A percentile compares a stretch with the other conserved stretches of the same genome.
These are phyloP conservation scores for Suillus sp. DNA, from an alignment of 768 basidiomycete genomes.

Conservation along the genomic window DNA sequence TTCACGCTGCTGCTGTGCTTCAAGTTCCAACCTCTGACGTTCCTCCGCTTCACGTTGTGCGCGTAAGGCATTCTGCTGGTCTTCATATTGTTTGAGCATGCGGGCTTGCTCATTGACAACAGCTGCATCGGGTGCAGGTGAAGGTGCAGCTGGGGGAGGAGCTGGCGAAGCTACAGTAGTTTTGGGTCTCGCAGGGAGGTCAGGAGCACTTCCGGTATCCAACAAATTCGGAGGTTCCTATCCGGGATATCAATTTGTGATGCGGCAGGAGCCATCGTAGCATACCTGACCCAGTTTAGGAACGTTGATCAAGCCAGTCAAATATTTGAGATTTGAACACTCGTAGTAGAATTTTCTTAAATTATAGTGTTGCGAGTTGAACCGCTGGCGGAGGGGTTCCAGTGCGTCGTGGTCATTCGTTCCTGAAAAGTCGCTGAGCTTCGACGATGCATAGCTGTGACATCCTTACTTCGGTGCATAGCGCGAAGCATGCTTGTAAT, in stretches of 20 bases:
- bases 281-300: conserved; percentile 90
- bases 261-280: background rate
- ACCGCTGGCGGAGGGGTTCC: conserved; percentile 86
- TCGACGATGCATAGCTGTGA: background rate
- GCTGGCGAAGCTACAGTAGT: conserved; percentile 53
- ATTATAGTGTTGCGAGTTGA: conserved; percentile 87
- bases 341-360: conserved; percentile 99
- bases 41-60: conserved; percentile 84
- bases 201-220: conserved; percentile 81
- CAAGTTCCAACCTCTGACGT: conserved; percentile 71
- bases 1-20: conserved; percentile 80
- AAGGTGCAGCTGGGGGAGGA: conserved; percentile 72
- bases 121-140: conserved; percentile 66
- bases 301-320: conserved; percentile 97
- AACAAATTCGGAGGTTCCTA: conserved; percentile 96
- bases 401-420: conserved; percentile 88
- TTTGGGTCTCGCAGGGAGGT: conserved; percentile 81
- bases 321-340: conserved; percentile 96
- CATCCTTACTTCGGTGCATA: conserved; percentile 82
- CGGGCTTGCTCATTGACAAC: conserved; percentile 89
- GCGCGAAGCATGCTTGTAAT: conserved; percentile 99
- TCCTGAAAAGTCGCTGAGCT: conserved; percentile 48
- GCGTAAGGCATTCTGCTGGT: conserved; percentile 87
- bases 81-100: conserved; percentile 95
- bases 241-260: conserved; percentile 12